Conservation (phyloP, 1,284 basidiomycete species). For the Ganoderma lingzhi region DNA sequence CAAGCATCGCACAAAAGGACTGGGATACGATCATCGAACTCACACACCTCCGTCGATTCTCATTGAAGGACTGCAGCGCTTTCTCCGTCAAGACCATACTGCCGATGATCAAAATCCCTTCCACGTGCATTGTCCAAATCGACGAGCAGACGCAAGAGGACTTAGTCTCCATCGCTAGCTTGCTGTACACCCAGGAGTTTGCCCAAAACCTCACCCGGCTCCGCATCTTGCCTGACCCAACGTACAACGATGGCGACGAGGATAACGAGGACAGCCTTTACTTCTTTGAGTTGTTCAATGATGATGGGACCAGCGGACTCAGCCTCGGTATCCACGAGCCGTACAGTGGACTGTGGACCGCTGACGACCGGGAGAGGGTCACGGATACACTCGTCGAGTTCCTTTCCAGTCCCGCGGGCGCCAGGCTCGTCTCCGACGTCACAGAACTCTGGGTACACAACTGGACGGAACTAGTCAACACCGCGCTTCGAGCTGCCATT, state of each 20-base stretch:
- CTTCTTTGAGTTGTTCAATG: not conserved
- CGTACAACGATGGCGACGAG: not conserved
- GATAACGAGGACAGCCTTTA: not conserved
- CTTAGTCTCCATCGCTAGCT: not conserved
- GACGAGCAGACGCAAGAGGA: not conserved
- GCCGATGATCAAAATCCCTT: constrained; percentile 1
- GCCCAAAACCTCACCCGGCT: constrained; percentile 5
- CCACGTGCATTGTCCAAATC: not conserved
- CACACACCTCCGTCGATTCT: not conserved
- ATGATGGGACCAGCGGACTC: not conserved
- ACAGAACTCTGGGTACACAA: not conserved
- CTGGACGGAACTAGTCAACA: not conserved
- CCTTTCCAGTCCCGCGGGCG: not conserved
- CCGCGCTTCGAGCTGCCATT: not conserved
- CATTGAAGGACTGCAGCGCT: not conserved
- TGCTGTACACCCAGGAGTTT: not conserved
- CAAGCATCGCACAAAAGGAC: not conserved
- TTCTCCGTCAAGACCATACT: not conserved
- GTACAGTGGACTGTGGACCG: not conserved
- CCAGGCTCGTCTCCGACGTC: not conserved
- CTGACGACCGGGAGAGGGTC: not conserved
- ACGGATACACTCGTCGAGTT: not conserved
- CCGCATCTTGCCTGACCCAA: constrained; percentile 4
- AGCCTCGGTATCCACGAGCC: not conserved
- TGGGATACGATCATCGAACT: not conserved